These are phyloP conservation scores for Oryza punctata DNA, from an alignment of 176 grass and related monocot species.

Conservation along the genomic window DNA sequence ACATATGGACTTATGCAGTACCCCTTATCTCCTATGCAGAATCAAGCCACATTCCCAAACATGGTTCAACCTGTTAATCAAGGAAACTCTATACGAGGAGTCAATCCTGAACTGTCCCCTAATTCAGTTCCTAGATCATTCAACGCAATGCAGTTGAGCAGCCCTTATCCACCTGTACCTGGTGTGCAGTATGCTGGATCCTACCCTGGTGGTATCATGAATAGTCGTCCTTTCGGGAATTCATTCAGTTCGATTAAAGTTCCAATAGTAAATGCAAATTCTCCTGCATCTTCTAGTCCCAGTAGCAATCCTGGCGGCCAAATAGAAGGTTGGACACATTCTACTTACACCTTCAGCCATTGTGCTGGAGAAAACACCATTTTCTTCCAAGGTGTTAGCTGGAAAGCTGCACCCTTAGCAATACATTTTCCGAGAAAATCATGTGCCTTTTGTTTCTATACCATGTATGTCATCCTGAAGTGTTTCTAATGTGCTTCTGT, in stretches of 20 bases:
- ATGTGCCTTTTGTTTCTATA: background rate
- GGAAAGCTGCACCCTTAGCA: background rate
- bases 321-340: conserved; percentile 62
- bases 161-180: conserved; percentile 60
- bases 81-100: conserved; percentile 56
- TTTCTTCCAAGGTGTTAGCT: background rate
- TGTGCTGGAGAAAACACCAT: conserved; percentile 5
- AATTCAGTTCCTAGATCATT: conserved; percentile 66
- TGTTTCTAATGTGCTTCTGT: background rate
- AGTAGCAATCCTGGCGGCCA: conserved; percentile 51
- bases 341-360: background rate
- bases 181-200: conserved; percentile 69
- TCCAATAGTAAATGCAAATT: conserved; percentile 46
- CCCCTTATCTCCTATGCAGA: conserved; percentile 91
- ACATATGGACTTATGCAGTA: conserved; percentile 93
- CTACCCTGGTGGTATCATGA: conserved; percentile 57
- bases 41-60: conserved; percentile 74
- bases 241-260: conserved; percentile 53
- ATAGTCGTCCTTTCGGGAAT: conserved; percentile 53
- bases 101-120: conserved; percentile 73
- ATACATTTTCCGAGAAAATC: background rate
- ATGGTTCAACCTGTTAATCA: conserved; percentile 77
- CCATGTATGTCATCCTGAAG: background rate
- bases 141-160: conserved; percentile 68
- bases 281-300: conserved; percentile 47